A percentile compares a stretch with the other conserved stretches of the same genome.
These are phyloP conservation scores for Amoebophrya sp. DNA, from an alignment of 169 alveolate species.

Conservation along the genomic window DNA sequence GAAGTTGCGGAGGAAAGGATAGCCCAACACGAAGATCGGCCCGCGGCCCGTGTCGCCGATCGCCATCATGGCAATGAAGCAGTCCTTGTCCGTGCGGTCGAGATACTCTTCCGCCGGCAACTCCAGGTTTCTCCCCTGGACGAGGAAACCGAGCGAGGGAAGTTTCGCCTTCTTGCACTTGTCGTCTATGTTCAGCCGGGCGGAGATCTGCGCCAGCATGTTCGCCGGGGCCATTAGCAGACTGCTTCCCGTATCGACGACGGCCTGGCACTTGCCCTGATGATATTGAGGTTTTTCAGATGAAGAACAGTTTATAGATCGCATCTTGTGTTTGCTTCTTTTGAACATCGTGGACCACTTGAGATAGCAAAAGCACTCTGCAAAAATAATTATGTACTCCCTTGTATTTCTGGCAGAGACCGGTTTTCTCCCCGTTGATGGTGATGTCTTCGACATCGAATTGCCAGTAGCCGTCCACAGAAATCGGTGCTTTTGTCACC, in stretches of 20 bases:
- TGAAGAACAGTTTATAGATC: no score
- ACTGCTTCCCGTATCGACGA: neutral
- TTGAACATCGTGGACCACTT: no score
- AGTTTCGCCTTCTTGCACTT: neutral
- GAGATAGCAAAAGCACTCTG: no score
- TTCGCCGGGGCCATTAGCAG: slow-evolving; percentile 13
- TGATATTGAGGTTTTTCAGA: neutral
- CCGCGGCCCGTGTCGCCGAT: slow-evolving; percentile 4
- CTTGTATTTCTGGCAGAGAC: neutral
- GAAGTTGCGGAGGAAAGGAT: slow-evolving; percentile 51
- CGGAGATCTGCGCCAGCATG: neutral
- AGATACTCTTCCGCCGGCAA: neutral
- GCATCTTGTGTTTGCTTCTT: no score
- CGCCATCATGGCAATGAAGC: neutral
- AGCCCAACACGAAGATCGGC: slow-evolving; percentile 49
- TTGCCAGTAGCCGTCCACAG: slow-evolving; percentile 17
- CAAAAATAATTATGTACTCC: no score
- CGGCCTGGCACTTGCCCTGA: slow-evolving; percentile 16
- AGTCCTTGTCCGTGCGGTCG: neutral
- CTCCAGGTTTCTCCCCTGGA: neutral
- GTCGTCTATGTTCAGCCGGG: neutral
- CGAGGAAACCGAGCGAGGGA: neutral
- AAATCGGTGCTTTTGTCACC: neutral
- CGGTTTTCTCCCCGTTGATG: neutral
- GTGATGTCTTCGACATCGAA: neutral